Base-by-base conservation (phyloP, 768 basidiomycete genomes). In the Suillus fuscotomentosus region DNA sequence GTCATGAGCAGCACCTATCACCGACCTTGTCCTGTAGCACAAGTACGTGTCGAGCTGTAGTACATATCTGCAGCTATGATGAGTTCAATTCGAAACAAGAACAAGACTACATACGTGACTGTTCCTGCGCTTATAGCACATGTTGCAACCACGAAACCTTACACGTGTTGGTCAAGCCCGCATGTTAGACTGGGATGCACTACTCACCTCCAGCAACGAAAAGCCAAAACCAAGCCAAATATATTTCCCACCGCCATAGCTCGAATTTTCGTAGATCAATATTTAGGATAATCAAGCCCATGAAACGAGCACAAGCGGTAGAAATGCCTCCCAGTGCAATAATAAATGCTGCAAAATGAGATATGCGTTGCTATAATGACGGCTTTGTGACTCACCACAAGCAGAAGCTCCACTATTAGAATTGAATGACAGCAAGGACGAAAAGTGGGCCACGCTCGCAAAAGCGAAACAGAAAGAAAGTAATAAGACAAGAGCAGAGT, bases 281-380 rank as follows among this genome's bases (percentile, higher is more conserved):
- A 36, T 71, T 70, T 22, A 83, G 67, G 34, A 78, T 75, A 13
- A 79, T 60, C 2, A 82, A 68, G 2, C 81, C 81, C n/a, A 80
- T 68, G 20, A 83, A 72, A 11, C 78, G 75, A 1, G 73, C 78
- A 24, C 75, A 72, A 63, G 79, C 74, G 4, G 75, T 70, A 3
- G 81, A 72, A 71, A 83, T 77, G 27, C 77, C 78, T n/a, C 79
- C 76, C 82, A 79, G 82, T 3, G 81, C 80, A 34, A 82, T 73
- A 2, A 80, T 72, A 64, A 83, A 82, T 8, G 80, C 82, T 83
- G 62, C 3, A 60, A 20, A 55, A 38, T 41, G 15, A 41, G 51
- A 63, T 43, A 59, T 22, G 14, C 11, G 8, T 36, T 11, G 50
- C 42, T 34, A n/a, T 43, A 2, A 24, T 45, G 41, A 38, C 15